A percentile compares a stretch with the other conserved stretches of the same genome.
phyloP scores from a whole-genome alignment of 208 protist species.

The Leishmania turanica region DNA sequence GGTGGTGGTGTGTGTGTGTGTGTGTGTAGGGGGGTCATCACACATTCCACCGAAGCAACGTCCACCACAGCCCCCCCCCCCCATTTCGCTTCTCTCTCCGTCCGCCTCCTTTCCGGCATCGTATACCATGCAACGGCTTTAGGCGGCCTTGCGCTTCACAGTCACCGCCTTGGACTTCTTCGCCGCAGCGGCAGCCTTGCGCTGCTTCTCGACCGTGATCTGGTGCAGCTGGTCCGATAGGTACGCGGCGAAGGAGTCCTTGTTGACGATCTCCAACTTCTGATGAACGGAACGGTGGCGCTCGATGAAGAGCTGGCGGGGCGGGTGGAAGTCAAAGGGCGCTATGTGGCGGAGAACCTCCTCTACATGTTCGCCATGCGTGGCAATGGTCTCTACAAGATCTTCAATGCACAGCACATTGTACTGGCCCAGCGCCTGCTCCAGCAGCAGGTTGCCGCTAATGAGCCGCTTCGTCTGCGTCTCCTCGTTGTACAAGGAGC shows the following conservation, averaged over 20 bases:
- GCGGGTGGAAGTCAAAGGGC: conserved; percentile 91
- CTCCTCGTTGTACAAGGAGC: conserved; percentile 73
- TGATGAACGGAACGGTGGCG: conserved; percentile 80
- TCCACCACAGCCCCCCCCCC: not conserved
- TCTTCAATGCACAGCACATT: conserved; percentile 92
- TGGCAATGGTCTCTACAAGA: conserved; percentile 75
- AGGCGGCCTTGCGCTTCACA: conserved; percentile 19
- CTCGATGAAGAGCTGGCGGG: conserved; percentile 87
- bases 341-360: conserved; percentile 71
- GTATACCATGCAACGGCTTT: not conserved
- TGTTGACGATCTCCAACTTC: conserved; percentile 85
- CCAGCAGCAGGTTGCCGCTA: conserved; percentile 87
- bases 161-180: conserved; percentile 11
- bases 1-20: no score
- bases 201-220: conserved; percentile 44
- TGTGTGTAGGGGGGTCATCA: not conserved
- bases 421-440: conserved; percentile 84
- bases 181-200: conserved; percentile 10
- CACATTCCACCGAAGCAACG: not conserved
- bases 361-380: conserved; percentile 65
- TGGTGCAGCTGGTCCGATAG: conserved; percentile 69
- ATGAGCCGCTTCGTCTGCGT: conserved; percentile 75
- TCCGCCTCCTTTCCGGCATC: not conserved
- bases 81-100: not conserved
- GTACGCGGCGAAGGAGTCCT: conserved; percentile 87